Conservation (phyloP, 2,329 filamentous ascomycete species). For the Ceratocystis alfenasii region DNA sequence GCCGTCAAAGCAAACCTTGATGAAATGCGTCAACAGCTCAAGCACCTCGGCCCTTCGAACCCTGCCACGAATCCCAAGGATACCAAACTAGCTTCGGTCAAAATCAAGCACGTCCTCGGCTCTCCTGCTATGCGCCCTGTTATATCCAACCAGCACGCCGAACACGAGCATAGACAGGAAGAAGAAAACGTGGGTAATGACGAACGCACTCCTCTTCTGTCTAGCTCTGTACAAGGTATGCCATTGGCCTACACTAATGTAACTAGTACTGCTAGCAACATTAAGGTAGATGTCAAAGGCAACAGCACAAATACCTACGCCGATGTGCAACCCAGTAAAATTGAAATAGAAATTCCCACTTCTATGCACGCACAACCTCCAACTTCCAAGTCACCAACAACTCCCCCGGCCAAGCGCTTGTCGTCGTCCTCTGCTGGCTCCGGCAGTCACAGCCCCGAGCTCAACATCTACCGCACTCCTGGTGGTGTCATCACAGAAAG, state of each 20-base stretch:
- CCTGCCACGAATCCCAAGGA: constrained; percentile 51
- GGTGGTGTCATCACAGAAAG: constrained; percentile 72
- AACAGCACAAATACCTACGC: constrained; percentile 13
- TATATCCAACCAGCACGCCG: not conserved
- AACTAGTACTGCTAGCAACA: constrained; percentile 25
- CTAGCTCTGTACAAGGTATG: not conserved
- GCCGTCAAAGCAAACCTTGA: constrained; percentile 49
- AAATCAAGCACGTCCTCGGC: constrained; percentile 45
- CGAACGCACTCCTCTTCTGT: constrained; percentile 29
- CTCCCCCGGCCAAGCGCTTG: not conserved
- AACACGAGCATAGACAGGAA: constrained; percentile 19
- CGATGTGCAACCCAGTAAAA: constrained; percentile 3
- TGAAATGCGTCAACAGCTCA: constrained; percentile 52
- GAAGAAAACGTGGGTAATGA: constrained; percentile 22
- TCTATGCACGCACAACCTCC: not conserved
- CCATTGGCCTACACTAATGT: not conserved
- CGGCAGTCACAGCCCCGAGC: not conserved
- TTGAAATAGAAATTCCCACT: not conserved
- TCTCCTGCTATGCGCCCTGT: constrained; percentile 22
- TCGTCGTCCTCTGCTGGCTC: constrained; percentile 1
- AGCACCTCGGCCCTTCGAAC: constrained; percentile 55
- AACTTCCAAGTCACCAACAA: not conserved
- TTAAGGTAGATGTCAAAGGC: constrained; percentile 17
- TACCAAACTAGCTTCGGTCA: constrained; percentile 51
- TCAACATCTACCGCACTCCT: constrained; percentile 37